Base-by-base conservation (phyloP, 176 grass and related monocot genomes). In the Paspalum vaginatum region DNA sequence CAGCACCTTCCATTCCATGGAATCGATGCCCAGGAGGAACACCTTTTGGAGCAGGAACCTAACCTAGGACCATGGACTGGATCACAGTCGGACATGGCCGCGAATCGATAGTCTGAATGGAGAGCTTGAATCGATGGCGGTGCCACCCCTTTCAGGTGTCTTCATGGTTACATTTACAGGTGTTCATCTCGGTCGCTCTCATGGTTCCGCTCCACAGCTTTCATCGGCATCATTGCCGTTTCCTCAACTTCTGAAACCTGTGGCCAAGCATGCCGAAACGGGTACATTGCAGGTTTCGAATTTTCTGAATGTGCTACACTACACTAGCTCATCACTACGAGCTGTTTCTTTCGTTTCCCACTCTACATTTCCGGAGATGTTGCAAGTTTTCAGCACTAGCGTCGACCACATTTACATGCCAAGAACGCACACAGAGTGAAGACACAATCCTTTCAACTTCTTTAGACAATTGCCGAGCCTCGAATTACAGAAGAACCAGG, bases 391-490 rank as follows among this genome's bases (percentile, higher is more conserved):
- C 57, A 26, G 25, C 9, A 45, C n/a, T 24, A 62, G 54, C 11
- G 3, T 32, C 32, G 32, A 63, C 8, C 8, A 51, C 59, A 70
- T 76, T 48, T 85, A 81, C 63, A 81, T 39, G 40, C 26, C 26
- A 76, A 49, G 54, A 68, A 47, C 38, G 67, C 32, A 60, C 61
- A 3, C 11, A 37, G 26, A 54, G 44, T 21, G 76, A 41, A 4
- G 22, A 11, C 24, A 10, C 8, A 70, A 63, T 63, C 64, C 55
- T 47, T 56, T 75, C 54, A n/a, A 63, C 82, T 76, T 80, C 76
- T 89, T 41, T 85, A 40, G 65, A 85, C 87, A 89, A 75, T 89
- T 76, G 48, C 70, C 55, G 15, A 47, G 47, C 76, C 62, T 39
- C 20, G 53, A 32, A 55, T 49, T 41, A 64, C 55, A 85, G 25